Percentiles rank a stretch among this genome's conserved stretches.
phyloP scores from a whole-genome alignment of 2,329 filamentous ascomycete genomes.

The Canariomyces notabilis region DNA sequence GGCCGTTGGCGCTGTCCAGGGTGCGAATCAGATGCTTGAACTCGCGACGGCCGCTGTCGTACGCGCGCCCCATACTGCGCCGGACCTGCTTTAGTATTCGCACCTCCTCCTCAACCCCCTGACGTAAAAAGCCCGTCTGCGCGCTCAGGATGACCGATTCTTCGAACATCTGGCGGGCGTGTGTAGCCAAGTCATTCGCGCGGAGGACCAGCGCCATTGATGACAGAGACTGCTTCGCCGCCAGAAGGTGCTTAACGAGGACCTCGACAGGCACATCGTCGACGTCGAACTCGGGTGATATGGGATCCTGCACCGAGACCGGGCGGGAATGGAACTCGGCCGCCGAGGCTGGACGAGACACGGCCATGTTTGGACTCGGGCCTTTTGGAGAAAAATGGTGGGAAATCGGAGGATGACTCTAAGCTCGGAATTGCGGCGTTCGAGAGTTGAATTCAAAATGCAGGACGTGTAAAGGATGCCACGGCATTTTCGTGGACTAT shows the following conservation, averaged over 20 bases:
- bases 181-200: conserved; percentile 78
- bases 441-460: no score
- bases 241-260: conserved; percentile 77
- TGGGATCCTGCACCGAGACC: conserved; percentile 12
- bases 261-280: conserved; percentile 58
- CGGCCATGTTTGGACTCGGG: conserved; percentile 8
- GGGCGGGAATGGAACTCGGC: conserved; percentile 13
- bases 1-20: conserved; percentile 61
- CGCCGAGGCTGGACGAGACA: conserved; percentile 17
- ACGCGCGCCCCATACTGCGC: conserved; percentile 48
- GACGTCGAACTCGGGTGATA: conserved; percentile 32
- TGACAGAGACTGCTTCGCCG: conserved; percentile 80
- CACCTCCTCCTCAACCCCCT: conserved; percentile 54
- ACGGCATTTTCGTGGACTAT: no score
- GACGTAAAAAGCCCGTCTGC: conserved; percentile 62
- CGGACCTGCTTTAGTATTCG: conserved; percentile 48
- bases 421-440: no score
- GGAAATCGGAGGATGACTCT: no score
- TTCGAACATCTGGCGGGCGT: conserved; percentile 70
- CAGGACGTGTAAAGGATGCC: no score
- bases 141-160: conserved; percentile 70
- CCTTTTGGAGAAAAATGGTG: no score
- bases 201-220: conserved; percentile 78
- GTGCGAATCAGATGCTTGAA: conserved; percentile 57
- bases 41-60: conserved; percentile 54